Conservation (phyloP, 768 basidiomycete species). For the Hortiboletus campestris region DNA sequence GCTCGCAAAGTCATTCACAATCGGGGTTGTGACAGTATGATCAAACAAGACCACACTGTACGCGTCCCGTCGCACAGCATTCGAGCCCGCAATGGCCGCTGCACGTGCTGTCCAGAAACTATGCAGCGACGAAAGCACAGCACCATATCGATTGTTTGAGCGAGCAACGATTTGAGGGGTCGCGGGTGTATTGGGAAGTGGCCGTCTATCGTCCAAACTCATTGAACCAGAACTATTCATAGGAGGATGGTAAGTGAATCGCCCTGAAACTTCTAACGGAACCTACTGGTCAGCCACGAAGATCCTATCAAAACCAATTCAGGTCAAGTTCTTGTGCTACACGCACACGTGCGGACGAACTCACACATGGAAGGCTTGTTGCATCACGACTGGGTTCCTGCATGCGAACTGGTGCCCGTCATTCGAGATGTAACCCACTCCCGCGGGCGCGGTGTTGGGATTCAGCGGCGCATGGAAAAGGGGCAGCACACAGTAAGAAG, state of each 20-base stretch:
- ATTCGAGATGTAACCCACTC: slow-evolving; percentile 48
- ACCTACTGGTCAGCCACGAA: slow-evolving; percentile 52
- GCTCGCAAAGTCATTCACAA: slow-evolving; percentile 48
- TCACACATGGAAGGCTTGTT: slow-evolving; percentile 61
- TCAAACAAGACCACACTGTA: slow-evolving; percentile 56
- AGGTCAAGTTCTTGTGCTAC: neutral
- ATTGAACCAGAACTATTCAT: slow-evolving; percentile 51
- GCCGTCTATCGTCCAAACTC: slow-evolving; percentile 38
- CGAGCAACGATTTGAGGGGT: slow-evolving; percentile 36
- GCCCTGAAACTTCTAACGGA: no score
- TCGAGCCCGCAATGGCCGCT: slow-evolving; percentile 30
- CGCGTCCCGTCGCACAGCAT: slow-evolving; percentile 44
- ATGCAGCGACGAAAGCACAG: slow-evolving; percentile 55
- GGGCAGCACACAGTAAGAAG: slow-evolving; percentile 54
- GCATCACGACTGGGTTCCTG: slow-evolving; percentile 50
- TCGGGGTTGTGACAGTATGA: slow-evolving; percentile 8
- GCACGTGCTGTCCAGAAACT: slow-evolving; percentile 56
- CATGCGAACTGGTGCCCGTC: slow-evolving; percentile 59
- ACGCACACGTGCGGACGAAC: slow-evolving; percentile 14
- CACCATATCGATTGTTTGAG: slow-evolving; percentile 52
- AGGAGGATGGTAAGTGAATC: neutral
- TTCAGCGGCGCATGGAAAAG: slow-evolving; percentile 47
- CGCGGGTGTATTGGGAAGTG: slow-evolving; percentile 43
- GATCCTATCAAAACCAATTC: slow-evolving; percentile 33
- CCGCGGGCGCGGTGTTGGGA: slow-evolving; percentile 25